phyloP scores from a whole-genome alignment of 1,284 basidiomycete genomes.

The Porphyrellus sp. region DNA sequence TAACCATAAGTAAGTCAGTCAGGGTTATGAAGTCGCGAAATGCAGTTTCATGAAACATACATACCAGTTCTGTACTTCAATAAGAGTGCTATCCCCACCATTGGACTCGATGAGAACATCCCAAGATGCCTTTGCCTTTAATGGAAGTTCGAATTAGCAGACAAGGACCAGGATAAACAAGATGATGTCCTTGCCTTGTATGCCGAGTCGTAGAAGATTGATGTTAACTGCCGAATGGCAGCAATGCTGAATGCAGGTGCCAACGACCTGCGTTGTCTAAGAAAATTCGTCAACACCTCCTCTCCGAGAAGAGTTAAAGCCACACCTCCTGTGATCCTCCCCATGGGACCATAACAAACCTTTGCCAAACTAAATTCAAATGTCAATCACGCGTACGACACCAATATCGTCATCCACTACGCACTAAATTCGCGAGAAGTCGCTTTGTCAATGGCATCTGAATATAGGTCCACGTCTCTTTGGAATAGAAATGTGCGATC shows the following conservation, averaged over 20 bases:
- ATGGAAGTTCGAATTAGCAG: background rate
- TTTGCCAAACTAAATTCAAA: slow-evolving; percentile 11
- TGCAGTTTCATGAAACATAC: background rate
- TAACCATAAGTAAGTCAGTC: slow-evolving; percentile 6
- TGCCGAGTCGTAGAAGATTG: slow-evolving; percentile 28
- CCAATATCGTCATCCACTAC: slow-evolving; percentile 11
- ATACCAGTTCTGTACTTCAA: slow-evolving; percentile 47
- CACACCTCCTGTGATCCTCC: slow-evolving; percentile 16
- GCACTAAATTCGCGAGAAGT: slow-evolving; percentile 44
- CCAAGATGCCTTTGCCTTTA: slow-evolving; percentile 46
- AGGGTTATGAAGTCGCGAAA: background rate
- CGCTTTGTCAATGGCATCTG: slow-evolving; percentile 36
- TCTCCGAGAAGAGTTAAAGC: background rate
- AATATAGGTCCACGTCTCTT: slow-evolving; percentile 48
- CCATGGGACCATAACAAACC: slow-evolving; percentile 19
- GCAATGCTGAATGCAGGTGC: slow-evolving; percentile 2
- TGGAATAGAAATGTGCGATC: slow-evolving; percentile 6
- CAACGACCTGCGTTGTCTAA: slow-evolving; percentile 38
- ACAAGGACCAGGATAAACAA: background rate
- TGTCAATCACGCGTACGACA: background rate
- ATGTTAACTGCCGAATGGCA: slow-evolving; percentile 10
- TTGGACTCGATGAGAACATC: slow-evolving; percentile 42
- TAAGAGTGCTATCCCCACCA: slow-evolving; percentile 33
- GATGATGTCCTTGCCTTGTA: slow-evolving; percentile 42
- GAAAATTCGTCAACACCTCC: background rate